Percentiles rank a stretch among this genome's conserved stretches.
phyloP scores from a whole-genome alignment of 2,329 filamentous ascomycete genomes.

The Clathrospora elynae region DNA sequence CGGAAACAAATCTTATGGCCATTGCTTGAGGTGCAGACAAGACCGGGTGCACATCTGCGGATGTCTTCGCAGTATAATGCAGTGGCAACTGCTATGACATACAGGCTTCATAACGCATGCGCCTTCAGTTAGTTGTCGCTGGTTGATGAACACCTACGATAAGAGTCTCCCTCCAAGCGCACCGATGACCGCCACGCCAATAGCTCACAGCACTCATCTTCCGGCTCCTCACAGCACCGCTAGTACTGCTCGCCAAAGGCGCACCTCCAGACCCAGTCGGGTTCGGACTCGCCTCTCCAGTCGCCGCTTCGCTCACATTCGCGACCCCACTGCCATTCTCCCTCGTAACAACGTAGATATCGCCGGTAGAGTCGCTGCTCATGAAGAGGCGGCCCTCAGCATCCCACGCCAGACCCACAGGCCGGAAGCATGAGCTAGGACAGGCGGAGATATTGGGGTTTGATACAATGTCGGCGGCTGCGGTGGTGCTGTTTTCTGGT shows the following conservation, averaged over 20 bases:
- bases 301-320: conserved; percentile 25
- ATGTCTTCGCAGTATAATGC: too few species aligned
- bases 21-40: too few species aligned
- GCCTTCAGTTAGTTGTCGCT: too few species aligned
- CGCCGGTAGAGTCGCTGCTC: conserved; percentile 66
- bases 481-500: conserved; percentile 53
- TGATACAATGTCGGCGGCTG: conserved; percentile 59
- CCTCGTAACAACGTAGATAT: conserved; percentile 62
- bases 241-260: conserved; percentile 11
- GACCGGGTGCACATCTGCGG: too few species aligned
- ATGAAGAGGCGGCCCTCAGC: conserved; percentile 63
- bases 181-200: conserved; percentile 11
- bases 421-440: conserved; percentile 64
- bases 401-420: conserved; percentile 63
- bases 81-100: too few species aligned
- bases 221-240: conserved; percentile 3
- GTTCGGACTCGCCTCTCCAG: conserved; percentile 18
- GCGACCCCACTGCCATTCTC: conserved; percentile 40
- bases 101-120: too few species aligned
- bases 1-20: too few species aligned
- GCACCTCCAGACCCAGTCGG: conserved; percentile 13
- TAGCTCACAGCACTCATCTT: conserved; percentile 8
- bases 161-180: too few species aligned
- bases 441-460: conserved; percentile 61
- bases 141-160: too few species aligned